Evolutionary conservation across 106 monocot species (phyloP), one percentile per base, ranked within the genome.

Genomic region (Dioscorea zingiberensis): DNA sequence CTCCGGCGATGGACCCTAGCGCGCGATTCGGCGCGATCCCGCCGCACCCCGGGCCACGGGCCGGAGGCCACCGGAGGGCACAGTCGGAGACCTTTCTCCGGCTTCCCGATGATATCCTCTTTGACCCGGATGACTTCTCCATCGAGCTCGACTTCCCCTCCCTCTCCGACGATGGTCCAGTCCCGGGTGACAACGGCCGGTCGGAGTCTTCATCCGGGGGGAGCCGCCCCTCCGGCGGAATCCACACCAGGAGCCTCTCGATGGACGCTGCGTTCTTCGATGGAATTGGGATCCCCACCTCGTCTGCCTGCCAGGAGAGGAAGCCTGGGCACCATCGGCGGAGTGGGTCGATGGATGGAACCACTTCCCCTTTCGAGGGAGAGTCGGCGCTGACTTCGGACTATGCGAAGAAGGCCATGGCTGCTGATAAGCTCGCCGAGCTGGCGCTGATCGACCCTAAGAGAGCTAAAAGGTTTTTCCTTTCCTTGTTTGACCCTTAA

Each of bases 181-280:
- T 56, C 63, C 60, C 68, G n/a, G 29, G 48, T 63, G 49, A 49
- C 65, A 16, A 47, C 49, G 53, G 38, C 10, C 38, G 38, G 38
- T 38, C 38, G 10, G 38, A 38, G 38, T 38, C 38, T 0, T 21
- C 53, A 25, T 38, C 38, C 10, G 51, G 24, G 68, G 48, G 48
- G 48, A 51, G 49, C 64, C 49, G 67, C 49, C 53, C 55, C 15
- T 21, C 25, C 44, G 18, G 30, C 32, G 30, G 65, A 21, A 44
- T 47, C 13, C 60, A 66, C 49, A 23, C 63, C 25, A 74, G 94
- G 84, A 94, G 94, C 74, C 70, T 94, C 17, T 94, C 94, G 19
- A 68, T 90, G 27, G 94, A 95, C 58, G 80, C 91, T 7, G 94
- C 91, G 44, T 87, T 91, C 74, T 87, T 85, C 69, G 94, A 95